Evolutionary conservation across 2,329 filamentous ascomycete genomes (phyloP).

Genomic region (Xylaria multiplex): DNA sequence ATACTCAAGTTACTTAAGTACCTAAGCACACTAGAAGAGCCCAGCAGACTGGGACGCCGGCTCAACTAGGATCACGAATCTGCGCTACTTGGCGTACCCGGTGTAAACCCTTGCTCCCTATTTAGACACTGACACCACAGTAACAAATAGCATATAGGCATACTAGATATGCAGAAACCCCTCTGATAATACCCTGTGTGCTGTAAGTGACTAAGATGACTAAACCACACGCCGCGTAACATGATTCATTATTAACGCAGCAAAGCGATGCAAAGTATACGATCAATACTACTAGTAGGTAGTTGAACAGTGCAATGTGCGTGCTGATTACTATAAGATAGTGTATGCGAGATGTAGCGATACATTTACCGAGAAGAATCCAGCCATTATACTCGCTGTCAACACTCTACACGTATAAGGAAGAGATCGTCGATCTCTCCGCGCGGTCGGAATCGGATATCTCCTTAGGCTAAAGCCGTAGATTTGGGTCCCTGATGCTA

Average conservation of each 20-base stretch:
- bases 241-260: background rate
- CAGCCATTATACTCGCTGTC: conserved; percentile 14
- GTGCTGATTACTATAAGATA: background rate
- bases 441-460: conserved; percentile 38
- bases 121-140: background rate
- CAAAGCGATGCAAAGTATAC: background rate
- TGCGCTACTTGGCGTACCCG: conserved; percentile 10
- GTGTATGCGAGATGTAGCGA: background rate
- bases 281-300: background rate
- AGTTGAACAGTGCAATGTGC: background rate
- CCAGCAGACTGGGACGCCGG: conserved; percentile 35
- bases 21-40: conserved; percentile 24
- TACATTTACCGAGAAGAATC: conserved; percentile 20
- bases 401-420: conserved; percentile 15
- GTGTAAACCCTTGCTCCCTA: background rate
- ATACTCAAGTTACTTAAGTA: background rate
- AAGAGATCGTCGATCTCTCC: conserved; percentile 38
- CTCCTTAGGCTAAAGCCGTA: conserved; percentile 29
- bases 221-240: background rate
- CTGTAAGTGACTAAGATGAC: conserved; percentile 1
- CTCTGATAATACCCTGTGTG: background rate
- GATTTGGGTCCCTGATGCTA: conserved; percentile 20
- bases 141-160: too few relatives aligned
- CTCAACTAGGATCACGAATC: conserved; percentile 26
- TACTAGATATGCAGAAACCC: background rate